Conservation (phyloP, 805 yeast species). For the Schwanniomyces polymorphus region DNA sequence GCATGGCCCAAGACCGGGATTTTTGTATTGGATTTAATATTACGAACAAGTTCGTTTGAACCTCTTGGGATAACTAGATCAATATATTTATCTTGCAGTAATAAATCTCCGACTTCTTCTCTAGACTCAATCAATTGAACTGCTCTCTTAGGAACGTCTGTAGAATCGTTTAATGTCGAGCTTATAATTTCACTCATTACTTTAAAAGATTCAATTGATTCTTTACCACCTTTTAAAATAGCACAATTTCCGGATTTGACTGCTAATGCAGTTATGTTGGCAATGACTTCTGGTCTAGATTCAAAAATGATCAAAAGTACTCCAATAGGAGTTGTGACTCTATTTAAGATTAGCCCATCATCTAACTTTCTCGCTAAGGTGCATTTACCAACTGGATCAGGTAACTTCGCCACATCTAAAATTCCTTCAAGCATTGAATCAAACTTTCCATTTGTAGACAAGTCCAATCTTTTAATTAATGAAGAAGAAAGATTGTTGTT, state of each 20-base stretch:
- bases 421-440: conserved; percentile 95
- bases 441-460: conserved; percentile 78
- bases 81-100: conserved; percentile 83
- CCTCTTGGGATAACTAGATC: conserved; percentile 98
- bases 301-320: conserved; percentile 91
- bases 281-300: conserved; percentile 97
- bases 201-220: conserved; percentile 79
- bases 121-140: conserved; percentile 87
- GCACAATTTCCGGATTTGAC: conserved; percentile 97
- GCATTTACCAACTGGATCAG: conserved; percentile 90
- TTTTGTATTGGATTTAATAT: conserved; percentile 82
- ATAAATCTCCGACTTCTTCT: conserved; percentile 82
- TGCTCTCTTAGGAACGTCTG: conserved; percentile 77
- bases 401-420: conserved; percentile 82
- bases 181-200: conserved; percentile 75
- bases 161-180: conserved; percentile 51
- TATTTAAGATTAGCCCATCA: conserved; percentile 79
- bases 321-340: conserved; percentile 94
- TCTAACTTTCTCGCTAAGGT: conserved; percentile 84
- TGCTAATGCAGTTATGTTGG: conserved; percentile 93
- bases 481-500: conserved; percentile 64
- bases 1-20: conserved; percentile 99
- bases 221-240: conserved; percentile 96
- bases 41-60: conserved; percentile 86
- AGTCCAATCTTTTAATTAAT: conserved; percentile 79